Conservation (phyloP, 2,329 filamentous ascomycete species). For the Penicillium brasilianum region DNA sequence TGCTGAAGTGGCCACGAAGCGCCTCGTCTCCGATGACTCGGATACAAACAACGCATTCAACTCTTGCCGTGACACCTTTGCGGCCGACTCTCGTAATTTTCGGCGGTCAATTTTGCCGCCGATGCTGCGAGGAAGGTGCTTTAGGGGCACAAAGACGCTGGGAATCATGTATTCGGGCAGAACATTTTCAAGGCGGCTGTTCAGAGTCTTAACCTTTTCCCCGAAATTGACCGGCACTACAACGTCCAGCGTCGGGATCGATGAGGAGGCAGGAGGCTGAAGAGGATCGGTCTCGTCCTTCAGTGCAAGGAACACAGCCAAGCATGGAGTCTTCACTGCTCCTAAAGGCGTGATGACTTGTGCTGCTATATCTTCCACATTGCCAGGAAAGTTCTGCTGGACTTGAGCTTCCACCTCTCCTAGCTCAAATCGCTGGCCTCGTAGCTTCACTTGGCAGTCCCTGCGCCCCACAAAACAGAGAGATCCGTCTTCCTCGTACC, state of each 20-base stretch:
- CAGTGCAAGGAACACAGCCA: no score
- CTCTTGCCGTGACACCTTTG: neutral
- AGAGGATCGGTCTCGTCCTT: no score
- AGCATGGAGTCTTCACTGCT: no score
- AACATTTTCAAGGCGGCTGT: no score
- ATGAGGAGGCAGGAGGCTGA: no score
- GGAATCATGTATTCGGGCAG: constrained; percentile 19
- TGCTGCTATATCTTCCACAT: neutral
- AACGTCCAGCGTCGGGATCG: no score
- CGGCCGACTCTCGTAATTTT: constrained; percentile 8
- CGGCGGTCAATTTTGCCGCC: constrained; percentile 20
- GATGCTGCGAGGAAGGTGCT: constrained; percentile 3
- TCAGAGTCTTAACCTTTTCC: no score
- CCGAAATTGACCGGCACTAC: no score
- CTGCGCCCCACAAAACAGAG: constrained; percentile 32
- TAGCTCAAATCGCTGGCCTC: constrained; percentile 38
- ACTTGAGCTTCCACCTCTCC: constrained; percentile 33
- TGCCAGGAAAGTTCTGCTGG: no score
- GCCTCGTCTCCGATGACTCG: constrained; percentile 1
- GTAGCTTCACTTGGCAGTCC: constrained; percentile 37
- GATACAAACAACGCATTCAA: no score
- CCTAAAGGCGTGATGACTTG: neutral
- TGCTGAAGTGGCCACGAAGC: neutral
- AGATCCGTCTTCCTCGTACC: constrained; percentile 26
- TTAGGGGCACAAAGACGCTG: constrained; percentile 7